phyloP scores from a whole-genome alignment of 2,329 filamentous ascomycete species.

The Talaromyces sp. region DNA sequence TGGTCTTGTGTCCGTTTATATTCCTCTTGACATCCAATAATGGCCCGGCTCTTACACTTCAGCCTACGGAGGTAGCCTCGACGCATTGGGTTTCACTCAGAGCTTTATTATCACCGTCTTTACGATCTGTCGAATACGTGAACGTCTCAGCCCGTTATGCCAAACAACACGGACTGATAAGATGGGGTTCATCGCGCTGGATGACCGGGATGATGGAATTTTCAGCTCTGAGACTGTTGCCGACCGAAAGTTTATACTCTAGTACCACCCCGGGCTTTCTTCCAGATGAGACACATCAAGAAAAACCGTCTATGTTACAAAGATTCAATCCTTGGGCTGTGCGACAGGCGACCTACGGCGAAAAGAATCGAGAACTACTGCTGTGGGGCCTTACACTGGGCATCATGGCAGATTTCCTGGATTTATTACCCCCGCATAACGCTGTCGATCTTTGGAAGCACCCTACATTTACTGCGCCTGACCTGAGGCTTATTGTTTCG shows the following conservation, averaged over 20 bases:
- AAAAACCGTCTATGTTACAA: constrained; percentile 22
- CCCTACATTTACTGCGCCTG: constrained; percentile 63
- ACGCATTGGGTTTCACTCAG: constrained; percentile 66
- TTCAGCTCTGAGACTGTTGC: constrained; percentile 60
- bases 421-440: constrained; percentile 62
- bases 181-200: constrained; percentile 53
- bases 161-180: constrained; percentile 52
- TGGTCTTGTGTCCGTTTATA: constrained; percentile 67
- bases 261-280: constrained; percentile 52
- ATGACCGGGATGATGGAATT: constrained; percentile 66
- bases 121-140: constrained; percentile 61
- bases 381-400: constrained; percentile 68
- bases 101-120: constrained; percentile 56
- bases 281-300: constrained; percentile 25
- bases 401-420: constrained; percentile 64
- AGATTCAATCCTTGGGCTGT: constrained; percentile 28
- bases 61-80: constrained; percentile 65
- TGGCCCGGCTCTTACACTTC: constrained; percentile 57
- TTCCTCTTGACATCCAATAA: constrained; percentile 59
- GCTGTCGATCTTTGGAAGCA: constrained; percentile 63
- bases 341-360: constrained; percentile 25
- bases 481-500: constrained; percentile 59
- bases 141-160: constrained; percentile 62
- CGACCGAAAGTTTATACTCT: constrained; percentile 60
- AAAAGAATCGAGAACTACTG: constrained; percentile 50